Evolutionary conservation across 176 grass and related monocot species (phyloP).

Genomic region (Juncus inflexus): DNA sequence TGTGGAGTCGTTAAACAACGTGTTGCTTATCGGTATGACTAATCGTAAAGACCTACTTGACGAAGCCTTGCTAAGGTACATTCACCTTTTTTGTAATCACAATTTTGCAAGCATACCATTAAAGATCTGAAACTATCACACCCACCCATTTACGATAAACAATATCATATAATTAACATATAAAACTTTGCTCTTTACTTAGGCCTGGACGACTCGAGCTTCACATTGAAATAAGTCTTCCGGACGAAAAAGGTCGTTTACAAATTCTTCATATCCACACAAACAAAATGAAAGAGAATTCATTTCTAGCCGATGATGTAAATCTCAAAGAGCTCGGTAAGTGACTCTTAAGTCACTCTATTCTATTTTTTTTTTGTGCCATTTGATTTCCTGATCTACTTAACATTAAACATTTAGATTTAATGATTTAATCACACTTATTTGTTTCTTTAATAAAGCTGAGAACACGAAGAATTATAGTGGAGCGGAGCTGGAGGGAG

Average conservation of each 20-base stretch:
- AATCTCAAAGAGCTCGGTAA: conserved; percentile 82
- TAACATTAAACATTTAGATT: too few species aligned
- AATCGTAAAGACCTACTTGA: conserved; percentile 96
- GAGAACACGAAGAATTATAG: conserved; percentile 94
- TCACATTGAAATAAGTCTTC: conserved; percentile 95
- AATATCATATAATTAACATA: too few species aligned
- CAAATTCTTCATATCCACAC: conserved; percentile 99
- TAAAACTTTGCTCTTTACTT: too few species aligned
- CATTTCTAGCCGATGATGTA: conserved; percentile 92
- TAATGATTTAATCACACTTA: too few species aligned
- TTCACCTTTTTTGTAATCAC: conserved; percentile 16
- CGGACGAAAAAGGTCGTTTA: conserved; percentile 96
- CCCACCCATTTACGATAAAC: too few species aligned
- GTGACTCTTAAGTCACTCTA: conserved; percentile 11
- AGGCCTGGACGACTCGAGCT: conserved; percentile 93
- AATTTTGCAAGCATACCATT: neutral
- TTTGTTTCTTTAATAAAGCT: conserved; percentile 42
- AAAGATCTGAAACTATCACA: conserved; percentile 4
- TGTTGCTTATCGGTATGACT: conserved; percentile 99
- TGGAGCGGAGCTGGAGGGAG: conserved; percentile 96
- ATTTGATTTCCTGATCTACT: too few species aligned
- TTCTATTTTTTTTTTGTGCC: too few species aligned
- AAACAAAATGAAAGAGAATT: conserved; percentile 96
- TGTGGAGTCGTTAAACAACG: conserved; percentile 90
- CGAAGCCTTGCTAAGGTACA: conserved; percentile 90